phyloP scores from a whole-genome alignment of 495 filamentous ascomycete genomes.

The Podospora tetraspora region DNA sequence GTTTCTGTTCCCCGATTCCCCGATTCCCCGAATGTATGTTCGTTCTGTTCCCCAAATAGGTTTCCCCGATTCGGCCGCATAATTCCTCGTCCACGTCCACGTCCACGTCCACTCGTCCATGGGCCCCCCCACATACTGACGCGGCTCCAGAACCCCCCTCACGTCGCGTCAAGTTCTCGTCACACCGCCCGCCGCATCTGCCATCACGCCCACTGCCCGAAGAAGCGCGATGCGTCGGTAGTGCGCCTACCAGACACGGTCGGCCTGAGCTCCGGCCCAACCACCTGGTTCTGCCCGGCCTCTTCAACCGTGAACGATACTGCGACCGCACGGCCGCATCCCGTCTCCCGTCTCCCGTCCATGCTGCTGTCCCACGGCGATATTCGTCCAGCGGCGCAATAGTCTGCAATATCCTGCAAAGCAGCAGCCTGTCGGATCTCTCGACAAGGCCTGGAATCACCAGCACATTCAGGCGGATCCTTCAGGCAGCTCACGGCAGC shows the following conservation, averaged over 20 bases:
- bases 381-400: neutral
- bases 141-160: neutral
- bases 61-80: too few relatives aligned
- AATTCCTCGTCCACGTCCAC: too few relatives aligned
- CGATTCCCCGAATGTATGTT: too few relatives aligned
- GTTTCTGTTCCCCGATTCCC: neutral
- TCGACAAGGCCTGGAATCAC: neutral
- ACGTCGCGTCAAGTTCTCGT: neutral
- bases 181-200: neutral
- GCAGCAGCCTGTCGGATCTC: neutral
- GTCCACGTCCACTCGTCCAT: too few relatives aligned
- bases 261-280: neutral
- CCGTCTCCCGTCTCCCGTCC: neutral
- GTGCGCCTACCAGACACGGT: neutral
- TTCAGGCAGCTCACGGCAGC: neutral
- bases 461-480: neutral
- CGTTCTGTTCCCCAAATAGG: neutral
- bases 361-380: neutral
- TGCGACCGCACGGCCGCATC: neutral
- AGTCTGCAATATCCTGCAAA: neutral
- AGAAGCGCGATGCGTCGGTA: neutral
- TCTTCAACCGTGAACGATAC: neutral
- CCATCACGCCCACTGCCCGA: neutral
- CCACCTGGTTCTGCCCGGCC: neutral
- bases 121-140: neutral